phyloP scores from a whole-genome alignment of 169 alveolate species.

The Eimeria tenella region DNA sequence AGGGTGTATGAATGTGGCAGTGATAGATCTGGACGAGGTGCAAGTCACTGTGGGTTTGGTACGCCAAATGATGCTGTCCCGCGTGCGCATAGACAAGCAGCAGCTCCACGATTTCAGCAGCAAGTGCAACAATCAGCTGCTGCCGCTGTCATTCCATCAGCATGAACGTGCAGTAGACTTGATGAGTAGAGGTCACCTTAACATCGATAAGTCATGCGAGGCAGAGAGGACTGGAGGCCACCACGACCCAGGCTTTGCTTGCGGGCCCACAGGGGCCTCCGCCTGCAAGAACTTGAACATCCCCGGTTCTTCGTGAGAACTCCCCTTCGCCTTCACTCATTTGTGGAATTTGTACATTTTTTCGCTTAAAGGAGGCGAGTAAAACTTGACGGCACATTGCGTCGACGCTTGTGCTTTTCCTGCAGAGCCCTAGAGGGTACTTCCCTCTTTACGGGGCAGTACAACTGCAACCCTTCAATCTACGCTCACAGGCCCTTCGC shows the following conservation, averaged over 20 bases:
- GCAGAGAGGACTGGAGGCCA: conserved; percentile 37
- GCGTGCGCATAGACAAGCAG: background rate
- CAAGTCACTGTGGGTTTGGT: conserved; percentile 15
- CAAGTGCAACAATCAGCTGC: background rate
- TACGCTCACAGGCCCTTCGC: conserved; percentile 55
- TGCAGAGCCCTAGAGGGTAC: conserved; percentile 59
- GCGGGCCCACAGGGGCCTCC: conserved; percentile 41
- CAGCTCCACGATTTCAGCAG: background rate
- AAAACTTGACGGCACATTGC: background rate
- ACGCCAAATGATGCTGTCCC: background rate
- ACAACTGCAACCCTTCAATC: conserved; percentile 37
- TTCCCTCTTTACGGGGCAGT: conserved; percentile 14
- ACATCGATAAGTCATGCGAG: background rate
- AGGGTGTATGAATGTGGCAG: conserved; percentile 20
- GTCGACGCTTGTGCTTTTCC: background rate
- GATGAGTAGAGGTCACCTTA: background rate
- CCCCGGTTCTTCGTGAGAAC: conserved; percentile 33
- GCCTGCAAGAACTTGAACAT: conserved; percentile 4
- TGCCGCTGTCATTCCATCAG: background rate
- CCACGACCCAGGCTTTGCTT: conserved; percentile 66
- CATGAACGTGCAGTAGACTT: background rate
- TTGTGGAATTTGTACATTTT: background rate
- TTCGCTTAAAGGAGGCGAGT: background rate
- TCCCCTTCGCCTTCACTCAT: background rate
- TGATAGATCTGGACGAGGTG: background rate